Conservation (phyloP, 352 stramenopile species). For the Globisporangium orthogonon region DNA sequence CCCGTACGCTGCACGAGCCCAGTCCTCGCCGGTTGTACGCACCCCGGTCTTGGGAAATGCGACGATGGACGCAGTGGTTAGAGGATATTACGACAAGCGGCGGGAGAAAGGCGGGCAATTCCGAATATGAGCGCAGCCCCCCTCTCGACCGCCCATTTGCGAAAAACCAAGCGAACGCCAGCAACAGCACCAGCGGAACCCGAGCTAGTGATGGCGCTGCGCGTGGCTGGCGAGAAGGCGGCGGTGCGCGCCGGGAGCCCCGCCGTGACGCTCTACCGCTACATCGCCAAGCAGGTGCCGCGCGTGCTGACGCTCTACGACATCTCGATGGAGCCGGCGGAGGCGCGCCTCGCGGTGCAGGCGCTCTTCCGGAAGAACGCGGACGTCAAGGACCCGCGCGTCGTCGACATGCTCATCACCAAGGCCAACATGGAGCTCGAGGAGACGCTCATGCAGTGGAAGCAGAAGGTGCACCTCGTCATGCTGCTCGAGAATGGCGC, state of each 20-base stretch:
- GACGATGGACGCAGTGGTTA: no score
- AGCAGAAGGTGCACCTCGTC: slow-evolving; percentile 95
- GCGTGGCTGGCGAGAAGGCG: slow-evolving; percentile 65
- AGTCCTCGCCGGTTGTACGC: no score
- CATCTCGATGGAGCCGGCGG: slow-evolving; percentile 90
- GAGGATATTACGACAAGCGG: no score
- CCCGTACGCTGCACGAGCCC: no score
- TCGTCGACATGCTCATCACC: slow-evolving; percentile 94
- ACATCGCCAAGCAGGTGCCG: slow-evolving; percentile 90
- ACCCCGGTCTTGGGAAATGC: no score
- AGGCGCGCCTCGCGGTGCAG: slow-evolving; percentile 88
- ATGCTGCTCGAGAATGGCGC: slow-evolving; percentile 66
- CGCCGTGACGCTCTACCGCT: slow-evolving; percentile 83
- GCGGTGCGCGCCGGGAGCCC: slow-evolving; percentile 47
- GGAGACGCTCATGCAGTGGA: slow-evolving; percentile 97
- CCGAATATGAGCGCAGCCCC: background rate
- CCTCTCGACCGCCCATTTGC: background rate
- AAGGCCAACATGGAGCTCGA: slow-evolving; percentile 98
- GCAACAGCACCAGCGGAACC: slow-evolving; percentile 1
- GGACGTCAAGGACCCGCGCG: slow-evolving; percentile 91
- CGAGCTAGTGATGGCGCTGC: slow-evolving; percentile 56
- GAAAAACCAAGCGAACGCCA: slow-evolving; percentile 4
- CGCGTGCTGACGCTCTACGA: slow-evolving; percentile 97
- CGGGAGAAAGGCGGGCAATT: no score
- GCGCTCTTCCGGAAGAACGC: slow-evolving; percentile 93